These are phyloP conservation scores for Coemansia sp. DNA, from an alignment of 192 early-diverging fungal genomes.

Conservation along the genomic window DNA sequence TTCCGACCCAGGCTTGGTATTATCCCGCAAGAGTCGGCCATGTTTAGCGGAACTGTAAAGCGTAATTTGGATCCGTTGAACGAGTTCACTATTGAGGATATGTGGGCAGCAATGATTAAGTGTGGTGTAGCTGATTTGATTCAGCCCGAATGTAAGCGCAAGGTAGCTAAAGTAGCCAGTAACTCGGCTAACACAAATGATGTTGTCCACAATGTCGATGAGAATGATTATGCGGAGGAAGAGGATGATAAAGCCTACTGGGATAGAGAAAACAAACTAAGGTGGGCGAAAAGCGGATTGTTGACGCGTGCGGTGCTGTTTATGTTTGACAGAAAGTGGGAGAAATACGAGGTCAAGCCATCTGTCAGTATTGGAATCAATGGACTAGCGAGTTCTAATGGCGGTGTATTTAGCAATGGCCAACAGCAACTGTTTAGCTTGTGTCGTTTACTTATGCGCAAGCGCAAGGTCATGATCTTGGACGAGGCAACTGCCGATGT, in stretches of 20 bases:
- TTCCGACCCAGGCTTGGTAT: slow-evolving; percentile 56
- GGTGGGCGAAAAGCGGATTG: neutral
- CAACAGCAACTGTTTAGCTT: slow-evolving; percentile 69
- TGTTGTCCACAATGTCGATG: neutral
- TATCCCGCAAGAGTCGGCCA: slow-evolving; percentile 67
- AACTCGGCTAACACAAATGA: neutral
- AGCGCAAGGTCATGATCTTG: slow-evolving; percentile 60
- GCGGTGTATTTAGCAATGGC: slow-evolving; percentile 47
- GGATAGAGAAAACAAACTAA: neutral
- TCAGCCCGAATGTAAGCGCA: neutral
- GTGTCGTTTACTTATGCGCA: slow-evolving; percentile 59
- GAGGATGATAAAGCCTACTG: neutral
- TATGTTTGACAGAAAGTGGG: neutral
- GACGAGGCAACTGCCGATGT: slow-evolving; percentile 73
- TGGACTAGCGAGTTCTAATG: slow-evolving; percentile 4
- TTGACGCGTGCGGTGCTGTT: neutral
- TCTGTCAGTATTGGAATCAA: neutral
- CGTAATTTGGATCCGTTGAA: slow-evolving; percentile 70
- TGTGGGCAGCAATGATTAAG: slow-evolving; percentile 64
- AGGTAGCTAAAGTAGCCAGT: neutral
- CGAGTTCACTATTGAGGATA: slow-evolving; percentile 53
- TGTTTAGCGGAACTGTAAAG: slow-evolving; percentile 65
- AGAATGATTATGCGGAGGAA: slow-evolving; percentile 34
- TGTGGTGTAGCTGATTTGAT: slow-evolving; percentile 7
- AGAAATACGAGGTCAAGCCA: neutral